Conservation (phyloP, 1,139 yeast genomes). For the Hanseniaspora gamundiae region DNA sequence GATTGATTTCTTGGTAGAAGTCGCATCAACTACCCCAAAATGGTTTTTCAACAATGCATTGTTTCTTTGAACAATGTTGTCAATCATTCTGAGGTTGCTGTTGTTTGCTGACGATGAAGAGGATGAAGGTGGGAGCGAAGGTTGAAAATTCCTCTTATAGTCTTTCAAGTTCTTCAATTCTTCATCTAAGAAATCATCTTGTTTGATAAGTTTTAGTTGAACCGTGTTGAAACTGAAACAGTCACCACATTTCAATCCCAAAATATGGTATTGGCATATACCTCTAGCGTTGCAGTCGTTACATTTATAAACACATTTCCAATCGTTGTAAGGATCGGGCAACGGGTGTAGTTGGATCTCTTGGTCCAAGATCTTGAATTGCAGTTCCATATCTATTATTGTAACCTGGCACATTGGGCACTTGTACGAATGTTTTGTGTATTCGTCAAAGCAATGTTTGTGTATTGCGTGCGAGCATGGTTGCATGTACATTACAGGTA, state of each 20-base stretch:
- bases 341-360: conserved; percentile 68
- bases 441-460: conserved; percentile 68
- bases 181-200: conserved; percentile 18
- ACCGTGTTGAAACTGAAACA: conserved; percentile 81
- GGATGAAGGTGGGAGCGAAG: neutral
- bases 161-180: neutral
- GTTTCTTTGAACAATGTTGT: conserved; percentile 8
- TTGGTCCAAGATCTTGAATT: conserved; percentile 72
- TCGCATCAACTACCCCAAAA: neutral
- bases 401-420: conserved; percentile 87
- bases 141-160: neutral
- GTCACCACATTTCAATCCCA: conserved; percentile 79
- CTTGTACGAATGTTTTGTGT: conserved; percentile 68
- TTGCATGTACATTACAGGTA: conserved; percentile 75
- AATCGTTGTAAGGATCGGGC: conserved; percentile 65
- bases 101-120: neutral
- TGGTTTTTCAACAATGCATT: conserved; percentile 8
- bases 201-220: conserved; percentile 49
- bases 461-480: conserved; percentile 92
- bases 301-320: conserved; percentile 73
- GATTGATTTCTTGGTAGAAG: neutral
- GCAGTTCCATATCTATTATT: conserved; percentile 75
- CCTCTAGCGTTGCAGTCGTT: conserved; percentile 85
- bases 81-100: neutral
- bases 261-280: conserved; percentile 62